Evolutionary conservation across 257 asterid genomes (phyloP), one percentile per base, ranked within the genome.

Genomic region (Solanum chiquidenum): DNA sequence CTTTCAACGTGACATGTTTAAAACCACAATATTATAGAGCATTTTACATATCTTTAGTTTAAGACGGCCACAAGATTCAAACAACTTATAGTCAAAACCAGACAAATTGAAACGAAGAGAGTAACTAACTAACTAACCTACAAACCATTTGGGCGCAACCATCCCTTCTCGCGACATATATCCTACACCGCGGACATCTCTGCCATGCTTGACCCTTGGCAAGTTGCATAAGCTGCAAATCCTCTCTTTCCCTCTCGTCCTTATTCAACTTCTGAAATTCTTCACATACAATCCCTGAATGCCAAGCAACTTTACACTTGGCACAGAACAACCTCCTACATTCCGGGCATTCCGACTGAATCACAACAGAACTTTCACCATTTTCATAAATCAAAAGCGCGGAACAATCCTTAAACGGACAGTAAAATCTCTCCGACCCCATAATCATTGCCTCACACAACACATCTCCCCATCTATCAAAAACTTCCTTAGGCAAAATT

Each of bases 381-480:
- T 83, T 33, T 9, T 92, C 96, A 42, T 91, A 90, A 33, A 94
- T 87, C 89, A 95, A 64, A 86, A 94, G 55, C 0, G 96, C 97
- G 0, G 98, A 94, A 87, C 98, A 94, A 55, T 93, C 94, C 88
- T 91, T 93, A 77, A 33, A 93, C 2, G 98, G 98, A 89, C 96
- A 95, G 29, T 94, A 94, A 18, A 92, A 91, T 80, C 66, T 93
- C 90, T 94, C 92, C 6, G 92, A 83, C 4, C 82, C 94, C 87
- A 93, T 73, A 86, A 95, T 88, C 89, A 91, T 2, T 0, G 94
- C 91, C 89, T 95, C 98, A 12, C 96, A 93, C 64, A 94, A 87
- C 1, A 91, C 98, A 31, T 93, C 95, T 2, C 96, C 95, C 98
- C 98, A 95, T 89, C 96, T 84, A 62, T 93, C 97, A 46, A 95